These are phyloP conservation scores for Cercophora samala DNA, from an alignment of 495 filamentous ascomycete genomes.

Conservation along the genomic window DNA sequence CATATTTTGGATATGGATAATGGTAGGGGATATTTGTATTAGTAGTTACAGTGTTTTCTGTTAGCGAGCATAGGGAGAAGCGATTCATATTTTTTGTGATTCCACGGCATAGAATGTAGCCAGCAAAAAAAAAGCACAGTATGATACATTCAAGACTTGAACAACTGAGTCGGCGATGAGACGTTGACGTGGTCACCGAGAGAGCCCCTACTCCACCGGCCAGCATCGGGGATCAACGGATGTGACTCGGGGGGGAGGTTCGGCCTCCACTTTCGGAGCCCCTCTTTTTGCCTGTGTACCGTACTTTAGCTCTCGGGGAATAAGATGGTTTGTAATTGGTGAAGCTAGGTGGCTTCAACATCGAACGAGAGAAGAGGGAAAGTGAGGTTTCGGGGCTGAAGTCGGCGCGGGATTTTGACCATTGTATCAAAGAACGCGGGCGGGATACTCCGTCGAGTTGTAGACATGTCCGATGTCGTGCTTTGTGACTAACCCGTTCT, in stretches of 20 bases:
- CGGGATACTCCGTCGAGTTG: not conserved
- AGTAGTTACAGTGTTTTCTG: not conserved
- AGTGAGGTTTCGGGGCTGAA: not conserved
- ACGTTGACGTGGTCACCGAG: not conserved
- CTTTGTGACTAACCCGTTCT: conserved; percentile 7
- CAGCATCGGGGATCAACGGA: not conserved
- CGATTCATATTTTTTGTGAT: not conserved
- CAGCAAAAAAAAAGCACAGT: not conserved
- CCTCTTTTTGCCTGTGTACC: not conserved
- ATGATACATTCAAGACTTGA: not conserved
- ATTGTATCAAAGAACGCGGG: not conserved
- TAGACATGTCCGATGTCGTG: conserved; percentile 9
- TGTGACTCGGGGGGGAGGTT: not conserved
- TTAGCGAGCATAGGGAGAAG: not conserved
- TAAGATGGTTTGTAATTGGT: not conserved
- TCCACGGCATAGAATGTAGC: not conserved
- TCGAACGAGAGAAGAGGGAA: not conserved
- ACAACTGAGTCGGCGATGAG: conserved; percentile 5
- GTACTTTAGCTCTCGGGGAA: not conserved
- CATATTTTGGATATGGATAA: conserved; percentile 4
- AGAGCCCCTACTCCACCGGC: not conserved
- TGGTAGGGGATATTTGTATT: not conserved
- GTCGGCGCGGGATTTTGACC: not conserved
- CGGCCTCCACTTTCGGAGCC: conserved; percentile 5
- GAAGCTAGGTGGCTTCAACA: not conserved